phyloP scores from a whole-genome alignment of 225 moss, liverwort and hornwort genomes.

The Bryoerythrophyllum caledonicum region DNA sequence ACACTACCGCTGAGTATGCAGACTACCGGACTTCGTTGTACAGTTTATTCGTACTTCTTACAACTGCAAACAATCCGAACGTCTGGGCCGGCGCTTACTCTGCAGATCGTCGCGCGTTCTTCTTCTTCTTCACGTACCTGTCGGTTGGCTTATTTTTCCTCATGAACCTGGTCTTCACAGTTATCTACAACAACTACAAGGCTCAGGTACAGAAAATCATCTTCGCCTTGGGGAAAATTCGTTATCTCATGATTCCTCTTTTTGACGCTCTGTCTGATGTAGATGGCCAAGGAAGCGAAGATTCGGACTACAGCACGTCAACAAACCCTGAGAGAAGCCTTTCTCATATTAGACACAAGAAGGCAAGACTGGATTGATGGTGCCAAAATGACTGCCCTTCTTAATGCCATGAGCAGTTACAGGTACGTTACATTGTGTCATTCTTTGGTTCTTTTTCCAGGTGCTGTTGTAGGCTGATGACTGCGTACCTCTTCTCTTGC shows the following conservation, averaged over 20 bases:
- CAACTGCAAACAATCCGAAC: conserved; percentile 87
- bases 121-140: conserved; percentile 77
- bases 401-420: conserved; percentile 63
- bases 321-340: conserved; percentile 66
- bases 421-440: conserved; percentile 35
- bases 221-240: neutral
- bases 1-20: conserved; percentile 44
- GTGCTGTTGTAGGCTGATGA: neutral
- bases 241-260: neutral
- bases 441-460: neutral
- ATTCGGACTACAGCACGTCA: conserved; percentile 53
- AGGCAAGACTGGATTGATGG: conserved; percentile 55
- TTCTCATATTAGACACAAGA: conserved; percentile 47
- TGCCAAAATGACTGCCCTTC: conserved; percentile 50
- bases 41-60: conserved; percentile 71
- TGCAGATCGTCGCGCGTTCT: conserved; percentile 55
- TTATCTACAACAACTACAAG: conserved; percentile 83
- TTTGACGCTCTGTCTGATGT: conserved; percentile 21
- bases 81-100: conserved; percentile 72
- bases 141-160: conserved; percentile 70
- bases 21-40: conserved; percentile 63
- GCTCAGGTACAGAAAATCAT: conserved; percentile 52
- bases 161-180: conserved; percentile 72
- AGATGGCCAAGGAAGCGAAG: conserved; percentile 66
- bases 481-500: conserved; percentile 20